Base-by-base conservation (phyloP, 148 eudicot genomes). In the Suaeda aralocaspica region DNA sequence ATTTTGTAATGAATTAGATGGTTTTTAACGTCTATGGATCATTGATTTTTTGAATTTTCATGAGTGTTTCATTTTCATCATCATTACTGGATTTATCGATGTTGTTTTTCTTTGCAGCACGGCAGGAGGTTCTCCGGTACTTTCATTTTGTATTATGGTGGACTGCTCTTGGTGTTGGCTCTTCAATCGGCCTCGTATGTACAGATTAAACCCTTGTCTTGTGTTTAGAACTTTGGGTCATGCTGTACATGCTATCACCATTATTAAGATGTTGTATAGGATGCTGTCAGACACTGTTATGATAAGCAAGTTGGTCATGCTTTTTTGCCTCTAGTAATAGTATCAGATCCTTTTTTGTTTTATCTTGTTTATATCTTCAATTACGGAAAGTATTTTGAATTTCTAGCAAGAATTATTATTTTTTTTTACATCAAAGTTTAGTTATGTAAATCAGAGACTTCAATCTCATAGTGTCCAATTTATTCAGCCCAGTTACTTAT, bases 121-220 rank as follows among this genome's bases (percentile, higher is more conserved):
- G 75, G 68, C 86, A 86, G 75, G 97, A 88, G 84, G 70, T 84
- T 71, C 80, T 71, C 56, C 80, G 70, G 29, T 89, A 91, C 80
- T 41, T 83, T 48, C 85, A 76, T 84, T 93, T 87, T 84, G 92
- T 84, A 72, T 64, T 93, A 69, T 93, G 98, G 98, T 93, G 98
- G 98, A 77, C 82, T 73, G 91, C 92, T 46, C 96, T 93, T 79
- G 98, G 98, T 62, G 92, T 93, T 79, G 98, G 96, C 51, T 93
- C 98, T 76, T 93, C 98, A 57, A 91, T 93, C 81, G 98, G 98
- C 66, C 96, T 94, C 75, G 99, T 94, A 84, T 76, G 97, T 61
- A 25, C 42, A 0, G 24, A 24, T 6, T 28, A 16, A n/a, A 9
- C 10, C 11, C 18, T 21, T 11, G 15, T 2, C 8, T 64, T 36